phyloP scores from a whole-genome alignment of 2,329 filamentous ascomycete genomes.

The Aspergillus arachidicola region DNA sequence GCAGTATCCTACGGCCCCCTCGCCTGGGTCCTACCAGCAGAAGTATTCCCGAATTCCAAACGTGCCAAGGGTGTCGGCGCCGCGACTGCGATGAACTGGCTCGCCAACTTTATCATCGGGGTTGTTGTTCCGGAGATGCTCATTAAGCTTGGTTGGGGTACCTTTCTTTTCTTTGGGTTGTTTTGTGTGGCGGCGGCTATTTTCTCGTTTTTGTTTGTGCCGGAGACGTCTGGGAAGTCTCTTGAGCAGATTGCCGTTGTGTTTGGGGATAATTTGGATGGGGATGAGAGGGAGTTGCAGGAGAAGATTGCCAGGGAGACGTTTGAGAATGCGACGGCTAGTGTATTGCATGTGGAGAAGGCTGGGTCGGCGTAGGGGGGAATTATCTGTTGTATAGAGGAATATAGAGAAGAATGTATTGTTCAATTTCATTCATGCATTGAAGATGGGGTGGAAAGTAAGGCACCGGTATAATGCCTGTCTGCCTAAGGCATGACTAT shows the following conservation, averaged over 20 bases:
- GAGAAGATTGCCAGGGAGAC: slow-evolving; percentile 3
- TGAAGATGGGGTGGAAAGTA: too few species aligned
- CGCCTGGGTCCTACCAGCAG: slow-evolving; percentile 40
- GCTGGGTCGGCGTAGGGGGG: not conserved
- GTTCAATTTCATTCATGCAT: too few species aligned
- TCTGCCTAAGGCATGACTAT: not conserved
- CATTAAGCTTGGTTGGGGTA: slow-evolving; percentile 51
- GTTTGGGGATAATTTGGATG: slow-evolving; percentile 13
- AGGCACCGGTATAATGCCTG: not conserved
- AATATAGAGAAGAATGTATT: not conserved
- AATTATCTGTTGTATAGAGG: not conserved
- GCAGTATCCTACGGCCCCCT: slow-evolving; percentile 37
- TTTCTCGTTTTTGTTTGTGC: slow-evolving; percentile 21
- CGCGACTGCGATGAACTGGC: slow-evolving; percentile 39
- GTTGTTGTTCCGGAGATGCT: slow-evolving; percentile 65
- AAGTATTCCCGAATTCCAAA: slow-evolving; percentile 40
- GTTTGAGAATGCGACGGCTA: not conserved
- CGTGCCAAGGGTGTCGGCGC: slow-evolving; percentile 42
- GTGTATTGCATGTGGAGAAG: not conserved
- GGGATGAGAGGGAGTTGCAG: slow-evolving; percentile 8
- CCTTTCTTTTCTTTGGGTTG: slow-evolving; percentile 59
- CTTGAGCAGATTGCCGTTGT: slow-evolving; percentile 21
- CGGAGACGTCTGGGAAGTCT: slow-evolving; percentile 18
- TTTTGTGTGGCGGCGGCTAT: slow-evolving; percentile 48
- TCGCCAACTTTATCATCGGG: slow-evolving; percentile 50